These are phyloP conservation scores for Trichoderma sp. DNA, from an alignment of 2,329 filamentous ascomycete genomes.

Conservation along the genomic window DNA sequence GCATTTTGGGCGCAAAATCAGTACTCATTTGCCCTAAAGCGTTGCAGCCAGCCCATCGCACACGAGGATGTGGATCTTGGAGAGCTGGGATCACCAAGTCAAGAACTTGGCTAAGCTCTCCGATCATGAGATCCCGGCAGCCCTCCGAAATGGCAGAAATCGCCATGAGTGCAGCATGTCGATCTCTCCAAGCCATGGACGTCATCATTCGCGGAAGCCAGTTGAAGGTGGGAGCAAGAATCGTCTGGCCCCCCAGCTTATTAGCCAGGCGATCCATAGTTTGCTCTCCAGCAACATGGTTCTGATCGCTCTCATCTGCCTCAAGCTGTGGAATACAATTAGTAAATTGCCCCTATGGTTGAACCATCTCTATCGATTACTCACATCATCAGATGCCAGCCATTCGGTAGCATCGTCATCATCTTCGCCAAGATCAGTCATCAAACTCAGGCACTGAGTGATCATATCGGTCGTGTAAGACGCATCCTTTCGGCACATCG, in stretches of 20 bases:
- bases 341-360: constrained; percentile 22
- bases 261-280: constrained; percentile 97
- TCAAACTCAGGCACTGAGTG: constrained; percentile 93
- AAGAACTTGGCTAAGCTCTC: constrained; percentile 88
- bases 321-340: constrained; percentile 62
- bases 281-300: constrained; percentile 96
- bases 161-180: constrained; percentile 96
- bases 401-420: constrained; percentile 94
- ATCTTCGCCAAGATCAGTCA: constrained; percentile 94
- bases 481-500: constrained; percentile 93
- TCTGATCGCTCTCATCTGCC: constrained; percentile 91
- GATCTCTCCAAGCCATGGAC: constrained; percentile 89
- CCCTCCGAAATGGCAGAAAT: constrained; percentile 98
- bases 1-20: constrained; percentile 97
- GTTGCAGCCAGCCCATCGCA: constrained; percentile 96
- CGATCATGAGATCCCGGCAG: constrained; percentile 92
- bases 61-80: constrained; percentile 85
- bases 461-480: constrained; percentile 96
- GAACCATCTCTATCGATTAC: constrained; percentile 32
- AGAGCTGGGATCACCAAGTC: constrained; percentile 92
- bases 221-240: constrained; percentile 88
- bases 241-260: constrained; percentile 91
- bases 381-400: constrained; percentile 86
- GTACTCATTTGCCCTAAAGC: constrained; percentile 99
- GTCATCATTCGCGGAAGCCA: constrained; percentile 99